phyloP scores from a whole-genome alignment of 176 grass and related monocot species.

The Aegilops umbellulata region DNA sequence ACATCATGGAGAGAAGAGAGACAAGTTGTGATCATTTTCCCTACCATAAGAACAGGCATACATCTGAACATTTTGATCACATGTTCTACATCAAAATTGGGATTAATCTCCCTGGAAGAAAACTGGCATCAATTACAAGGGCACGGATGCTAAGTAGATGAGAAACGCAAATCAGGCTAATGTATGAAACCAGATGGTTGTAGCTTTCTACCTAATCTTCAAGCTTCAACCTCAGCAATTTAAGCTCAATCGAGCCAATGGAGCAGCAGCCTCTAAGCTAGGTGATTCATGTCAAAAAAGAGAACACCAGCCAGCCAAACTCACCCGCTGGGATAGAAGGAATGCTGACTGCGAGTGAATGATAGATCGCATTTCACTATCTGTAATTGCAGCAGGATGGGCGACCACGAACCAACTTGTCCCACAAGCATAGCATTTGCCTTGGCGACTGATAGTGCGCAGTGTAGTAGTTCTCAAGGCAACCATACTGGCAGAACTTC shows the following conservation, averaged over 20 bases:
- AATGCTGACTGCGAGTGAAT: neutral
- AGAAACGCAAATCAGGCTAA: conserved; percentile 22
- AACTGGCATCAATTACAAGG: conserved; percentile 50
- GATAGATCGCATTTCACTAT: conserved; percentile 35
- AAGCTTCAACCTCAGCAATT: conserved; percentile 32
- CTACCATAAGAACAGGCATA: conserved; percentile 21
- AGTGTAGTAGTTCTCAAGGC: conserved; percentile 81
- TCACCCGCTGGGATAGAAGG: conserved; percentile 8
- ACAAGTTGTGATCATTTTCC: neutral
- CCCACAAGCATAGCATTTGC: conserved; percentile 89
- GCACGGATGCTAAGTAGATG: neutral
- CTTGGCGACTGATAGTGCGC: conserved; percentile 96
- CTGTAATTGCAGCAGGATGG: conserved; percentile 85
- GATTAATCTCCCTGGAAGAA: conserved; percentile 30
- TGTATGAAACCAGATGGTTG: conserved; percentile 25
- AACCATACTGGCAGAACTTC: conserved; percentile 96
- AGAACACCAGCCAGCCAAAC: conserved; percentile 33
- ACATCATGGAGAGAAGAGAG: neutral
- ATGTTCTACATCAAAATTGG: conserved; percentile 51
- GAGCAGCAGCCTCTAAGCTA: conserved; percentile 34
- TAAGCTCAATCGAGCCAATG: conserved; percentile 15
- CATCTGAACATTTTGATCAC: conserved; percentile 35
- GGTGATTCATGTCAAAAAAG: conserved; percentile 39
- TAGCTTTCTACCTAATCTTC: conserved; percentile 45
- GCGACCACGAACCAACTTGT: conserved; percentile 65